Percentiles rank a stretch among this genome's conserved stretches.
Conservation (phyloP, 805 yeast species). For the Isabelozyma pseudorhagii region DNA sequence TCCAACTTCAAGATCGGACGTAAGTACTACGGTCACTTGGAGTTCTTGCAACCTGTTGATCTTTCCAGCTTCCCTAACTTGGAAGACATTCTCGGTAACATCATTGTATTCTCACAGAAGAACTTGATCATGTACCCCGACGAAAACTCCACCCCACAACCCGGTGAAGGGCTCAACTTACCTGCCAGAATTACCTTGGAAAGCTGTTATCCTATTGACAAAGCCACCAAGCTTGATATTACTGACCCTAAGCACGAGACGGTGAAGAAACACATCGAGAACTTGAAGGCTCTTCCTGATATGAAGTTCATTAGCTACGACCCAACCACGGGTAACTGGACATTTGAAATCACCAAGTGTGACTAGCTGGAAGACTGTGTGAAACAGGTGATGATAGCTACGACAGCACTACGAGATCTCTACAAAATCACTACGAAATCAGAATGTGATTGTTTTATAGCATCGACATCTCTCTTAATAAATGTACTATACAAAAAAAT, state of each 20-base stretch:
- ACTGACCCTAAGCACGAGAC: conserved; percentile 74
- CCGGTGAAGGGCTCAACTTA: conserved; percentile 82
- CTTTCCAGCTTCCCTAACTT: conserved; percentile 61
- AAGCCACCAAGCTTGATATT: conserved; percentile 67
- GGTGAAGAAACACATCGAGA: conserved; percentile 64
- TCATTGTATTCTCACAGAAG: conserved; percentile 59
- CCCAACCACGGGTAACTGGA: conserved; percentile 70
- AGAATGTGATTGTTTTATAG: background rate
- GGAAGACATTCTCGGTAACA: conserved; percentile 61
- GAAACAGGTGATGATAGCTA: background rate
- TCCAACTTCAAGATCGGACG: conserved; percentile 74
- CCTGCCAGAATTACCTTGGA: conserved; percentile 71
- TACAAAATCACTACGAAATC: no score
- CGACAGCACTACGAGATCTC: no score
- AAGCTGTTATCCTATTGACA: conserved; percentile 77
- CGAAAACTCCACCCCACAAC: conserved; percentile 51
- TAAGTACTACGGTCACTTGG: conserved; percentile 69
- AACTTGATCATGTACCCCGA: conserved; percentile 74
- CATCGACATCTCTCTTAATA: background rate
- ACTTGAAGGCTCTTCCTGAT: conserved; percentile 55
- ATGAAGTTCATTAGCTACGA: conserved; percentile 75
- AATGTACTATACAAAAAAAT: background rate
- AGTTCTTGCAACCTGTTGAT: conserved; percentile 80
- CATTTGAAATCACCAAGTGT: conserved; percentile 34
- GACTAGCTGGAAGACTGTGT: background rate